Conservation (phyloP, 2,329 filamentous ascomycete genomes). For the Aspergillus sp. region DNA sequence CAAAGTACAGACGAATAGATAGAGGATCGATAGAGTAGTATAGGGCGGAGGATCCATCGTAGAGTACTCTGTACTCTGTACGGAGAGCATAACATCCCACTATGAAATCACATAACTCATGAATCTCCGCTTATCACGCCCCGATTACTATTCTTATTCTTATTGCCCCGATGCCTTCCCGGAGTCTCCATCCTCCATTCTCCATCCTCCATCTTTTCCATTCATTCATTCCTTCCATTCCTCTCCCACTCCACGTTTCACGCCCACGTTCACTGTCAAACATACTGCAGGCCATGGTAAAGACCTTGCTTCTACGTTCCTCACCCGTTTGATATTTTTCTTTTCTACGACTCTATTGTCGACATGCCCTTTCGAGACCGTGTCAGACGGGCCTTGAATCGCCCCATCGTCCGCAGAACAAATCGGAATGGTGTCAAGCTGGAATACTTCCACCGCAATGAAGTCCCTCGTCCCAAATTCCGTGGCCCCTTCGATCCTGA, state of each 20-base stretch:
- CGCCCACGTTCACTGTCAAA: not conserved
- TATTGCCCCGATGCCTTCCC: constrained; percentile 1
- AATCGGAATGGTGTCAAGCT: constrained; percentile 33
- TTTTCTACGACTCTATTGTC: constrained; percentile 1
- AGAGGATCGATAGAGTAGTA: too few species aligned
- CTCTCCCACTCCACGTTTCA: not conserved
- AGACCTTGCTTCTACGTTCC: constrained; percentile 4
- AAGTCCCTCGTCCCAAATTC: constrained; percentile 43
- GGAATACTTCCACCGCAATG: constrained; percentile 41
- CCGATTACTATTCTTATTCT: constrained; percentile 4
- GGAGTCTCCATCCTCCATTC: constrained; percentile 1
- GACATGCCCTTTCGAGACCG: constrained; percentile 33
- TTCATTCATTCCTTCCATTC: constrained; percentile 1
- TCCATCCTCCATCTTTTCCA: not conserved
- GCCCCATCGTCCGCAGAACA: constrained; percentile 14
- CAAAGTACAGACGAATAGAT: too few species aligned
- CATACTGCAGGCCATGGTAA: constrained; percentile 23
- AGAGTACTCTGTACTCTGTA: not conserved
- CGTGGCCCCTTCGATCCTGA: constrained; percentile 40
- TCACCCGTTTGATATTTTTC: not conserved
- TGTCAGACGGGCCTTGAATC: constrained; percentile 30
- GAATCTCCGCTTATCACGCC: not conserved
- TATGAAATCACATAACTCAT: not conserved
- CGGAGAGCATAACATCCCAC: not conserved
- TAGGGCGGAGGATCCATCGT: not conserved